Base-by-base conservation (phyloP, 306 rosid species). In the Echinosophora koreensis region DNA sequence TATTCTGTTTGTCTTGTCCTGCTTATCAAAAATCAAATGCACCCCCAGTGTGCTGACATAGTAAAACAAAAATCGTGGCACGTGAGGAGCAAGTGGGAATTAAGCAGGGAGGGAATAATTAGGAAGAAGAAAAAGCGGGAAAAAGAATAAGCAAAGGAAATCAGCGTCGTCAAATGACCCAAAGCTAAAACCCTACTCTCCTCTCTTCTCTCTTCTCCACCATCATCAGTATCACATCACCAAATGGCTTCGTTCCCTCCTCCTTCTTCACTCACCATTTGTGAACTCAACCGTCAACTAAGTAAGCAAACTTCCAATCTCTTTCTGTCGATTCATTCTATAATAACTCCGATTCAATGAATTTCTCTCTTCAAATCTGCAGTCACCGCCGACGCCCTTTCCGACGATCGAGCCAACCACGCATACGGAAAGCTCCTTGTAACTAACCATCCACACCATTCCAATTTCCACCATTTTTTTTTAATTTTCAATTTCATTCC, bases 241-340 rank as follows among this genome's bases (percentile, higher is more conserved):
- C 15, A 32, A 72, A 91, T 93, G 98, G 90, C 96, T 77, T 87
- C 97, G 49, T 86, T 92, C 80, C 98, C 98, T 75, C 84, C 87
- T 59, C 90, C 87, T 5, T 93, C 95, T 62, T 88, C 90, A n/a
- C 81, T 90, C 88, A 90, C 98, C 60, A 60, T 94, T 66, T 94
- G 97, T 83, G 98, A 94, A 88, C 87, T 94, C 85, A 92, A 94
- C 70, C 98, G 98, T 14, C 88, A 92, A 55, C 96, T 92, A 63
- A 89, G 98, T 91, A 44, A 44, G 14, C 11, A 37, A 66, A 3
- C 55, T 34, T 11, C 47, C 50, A 16, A 17, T 32, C 46, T 72
- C 27, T 28, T 16, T 5, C 14, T 3, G 9, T 66, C 3, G 47
- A 2, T 14, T 12, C 11, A 39, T 30, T 13, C 56, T 5, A 27